A percentile compares a stretch with the other conserved stretches of the same genome.
These are phyloP conservation scores for Fusarium devonianum DNA, from an alignment of 2,329 filamentous ascomycete genomes.

Conservation along the genomic window DNA sequence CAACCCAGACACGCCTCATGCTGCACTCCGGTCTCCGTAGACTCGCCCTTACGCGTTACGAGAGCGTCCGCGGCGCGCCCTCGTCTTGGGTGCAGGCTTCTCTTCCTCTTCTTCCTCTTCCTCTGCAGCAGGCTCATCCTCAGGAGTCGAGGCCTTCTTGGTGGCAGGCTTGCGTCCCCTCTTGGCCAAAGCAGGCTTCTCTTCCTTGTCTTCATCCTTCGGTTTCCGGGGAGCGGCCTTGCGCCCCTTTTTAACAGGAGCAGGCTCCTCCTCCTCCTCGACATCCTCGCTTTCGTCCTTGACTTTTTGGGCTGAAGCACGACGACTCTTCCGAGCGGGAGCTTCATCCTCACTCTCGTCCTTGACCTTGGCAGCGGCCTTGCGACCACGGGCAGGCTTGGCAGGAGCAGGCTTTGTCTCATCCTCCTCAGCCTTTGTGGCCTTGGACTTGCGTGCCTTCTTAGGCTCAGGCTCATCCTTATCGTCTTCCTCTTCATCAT, in stretches of 20 bases:
- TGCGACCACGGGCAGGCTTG: conserved; percentile 37
- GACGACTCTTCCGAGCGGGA: conserved; percentile 38
- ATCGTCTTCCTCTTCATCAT: conserved; percentile 46
- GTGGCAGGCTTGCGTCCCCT: conserved; percentile 25
- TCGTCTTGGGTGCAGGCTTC: conserved; percentile 46
- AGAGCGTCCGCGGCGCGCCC: conserved; percentile 38
- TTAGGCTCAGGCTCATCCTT: conserved; percentile 48
- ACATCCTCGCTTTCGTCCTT: conserved; percentile 25
- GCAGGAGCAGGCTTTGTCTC: conserved; percentile 28
- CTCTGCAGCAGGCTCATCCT: conserved; percentile 22
- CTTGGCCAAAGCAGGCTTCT: conserved; percentile 22
- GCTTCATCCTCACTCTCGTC: conserved; percentile 34
- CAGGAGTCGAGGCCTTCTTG: conserved; percentile 24
- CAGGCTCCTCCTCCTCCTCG: conserved; percentile 28
- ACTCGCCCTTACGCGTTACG: conserved; percentile 28
- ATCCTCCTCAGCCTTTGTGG: conserved; percentile 33
- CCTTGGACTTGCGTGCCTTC: conserved; percentile 45
- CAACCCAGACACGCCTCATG: neutral
- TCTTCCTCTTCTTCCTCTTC: conserved; percentile 29
- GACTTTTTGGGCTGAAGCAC: conserved; percentile 11
- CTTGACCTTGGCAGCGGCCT: conserved; percentile 31
- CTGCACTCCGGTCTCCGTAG: neutral
- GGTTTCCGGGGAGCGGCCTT: conserved; percentile 24
- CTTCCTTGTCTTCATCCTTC: conserved; percentile 36
- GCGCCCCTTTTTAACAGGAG: conserved; percentile 40